Conservation (phyloP, 345 rosid species). For the Angophora floribunda region DNA sequence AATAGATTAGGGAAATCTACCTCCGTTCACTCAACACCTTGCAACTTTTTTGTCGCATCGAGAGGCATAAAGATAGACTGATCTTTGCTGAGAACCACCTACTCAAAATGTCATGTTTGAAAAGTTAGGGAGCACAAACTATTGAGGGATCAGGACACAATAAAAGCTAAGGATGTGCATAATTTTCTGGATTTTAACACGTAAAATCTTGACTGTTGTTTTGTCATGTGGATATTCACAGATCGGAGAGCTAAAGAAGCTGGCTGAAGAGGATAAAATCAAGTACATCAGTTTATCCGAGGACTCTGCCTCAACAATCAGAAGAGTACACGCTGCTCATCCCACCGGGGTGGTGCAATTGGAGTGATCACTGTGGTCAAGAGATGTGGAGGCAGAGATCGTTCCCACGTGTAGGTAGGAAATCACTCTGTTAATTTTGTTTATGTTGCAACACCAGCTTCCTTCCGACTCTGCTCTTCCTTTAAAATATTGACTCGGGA, state of each 20-base stretch:
- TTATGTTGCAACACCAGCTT: background rate
- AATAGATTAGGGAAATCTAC: too few relatives aligned
- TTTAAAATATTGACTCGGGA: background rate
- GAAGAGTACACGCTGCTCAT: constrained; percentile 74
- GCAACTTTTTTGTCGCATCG: background rate
- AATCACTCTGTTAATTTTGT: background rate
- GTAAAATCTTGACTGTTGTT: too few relatives aligned
- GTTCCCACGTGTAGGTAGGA: constrained; percentile 25
- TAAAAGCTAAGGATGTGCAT: too few relatives aligned
- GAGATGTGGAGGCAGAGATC: constrained; percentile 75
- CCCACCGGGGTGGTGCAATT: constrained; percentile 61
- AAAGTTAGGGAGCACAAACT: too few relatives aligned
- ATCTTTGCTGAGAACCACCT: background rate
- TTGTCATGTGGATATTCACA: background rate
- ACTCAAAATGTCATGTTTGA: too few relatives aligned
- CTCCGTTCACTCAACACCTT: background rate
- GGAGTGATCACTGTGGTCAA: constrained; percentile 79
- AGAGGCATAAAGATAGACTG: background rate
- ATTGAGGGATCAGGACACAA: too few relatives aligned
- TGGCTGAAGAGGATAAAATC: constrained; percentile 59
- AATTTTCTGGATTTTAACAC: too few relatives aligned
- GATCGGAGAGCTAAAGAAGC: constrained; percentile 58
- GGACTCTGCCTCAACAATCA: constrained; percentile 75
- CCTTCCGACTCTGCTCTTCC: background rate
- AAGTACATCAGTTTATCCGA: constrained; percentile 60